These are phyloP conservation scores for Ogataea angusta DNA, from an alignment of 805 yeast species.

Conservation along the genomic window DNA sequence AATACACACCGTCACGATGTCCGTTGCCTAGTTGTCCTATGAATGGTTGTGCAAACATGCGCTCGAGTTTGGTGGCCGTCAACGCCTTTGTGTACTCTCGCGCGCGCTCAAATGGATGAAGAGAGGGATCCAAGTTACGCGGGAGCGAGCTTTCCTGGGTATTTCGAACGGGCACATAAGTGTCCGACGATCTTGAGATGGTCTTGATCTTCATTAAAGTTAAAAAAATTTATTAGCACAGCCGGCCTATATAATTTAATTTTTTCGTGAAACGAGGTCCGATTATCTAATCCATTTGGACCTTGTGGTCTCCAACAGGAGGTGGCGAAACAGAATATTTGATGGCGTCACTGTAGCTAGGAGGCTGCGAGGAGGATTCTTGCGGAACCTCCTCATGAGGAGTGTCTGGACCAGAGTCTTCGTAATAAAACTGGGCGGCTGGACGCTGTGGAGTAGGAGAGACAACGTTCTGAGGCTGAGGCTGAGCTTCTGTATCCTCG, in stretches of 20 bases:
- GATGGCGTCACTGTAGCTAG: constrained; percentile 22
- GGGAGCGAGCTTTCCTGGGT: constrained; percentile 86
- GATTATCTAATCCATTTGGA: constrained; percentile 14
- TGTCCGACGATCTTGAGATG: constrained; percentile 83
- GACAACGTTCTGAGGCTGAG: constrained; percentile 1
- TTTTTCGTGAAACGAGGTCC: neutral
- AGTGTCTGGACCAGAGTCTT: constrained; percentile 7
- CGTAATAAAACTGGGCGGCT: constrained; percentile 1
- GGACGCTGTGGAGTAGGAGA: constrained; percentile 10
- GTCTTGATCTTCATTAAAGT: constrained; percentile 75
- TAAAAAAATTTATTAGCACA: constrained; percentile 10
- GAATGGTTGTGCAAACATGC: constrained; percentile 98
- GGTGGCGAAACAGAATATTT: constrained; percentile 7
- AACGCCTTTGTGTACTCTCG: constrained; percentile 93
- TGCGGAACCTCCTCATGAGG: constrained; percentile 1
- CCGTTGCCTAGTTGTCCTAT: constrained; percentile 93
- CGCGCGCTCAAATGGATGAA: constrained; percentile 96
- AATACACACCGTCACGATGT: constrained; percentile 91
- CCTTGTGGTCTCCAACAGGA: constrained; percentile 25
- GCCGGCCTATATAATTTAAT: constrained; percentile 1
- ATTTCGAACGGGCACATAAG: constrained; percentile 87
- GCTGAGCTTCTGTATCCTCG: constrained; percentile 9
- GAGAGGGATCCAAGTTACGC: constrained; percentile 85
- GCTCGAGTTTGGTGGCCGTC: constrained; percentile 90
- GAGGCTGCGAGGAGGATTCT: constrained; percentile 18